phyloP scores from a whole-genome alignment of 2,329 filamentous ascomycete genomes.

The Colletotrichum higginsianum region DNA sequence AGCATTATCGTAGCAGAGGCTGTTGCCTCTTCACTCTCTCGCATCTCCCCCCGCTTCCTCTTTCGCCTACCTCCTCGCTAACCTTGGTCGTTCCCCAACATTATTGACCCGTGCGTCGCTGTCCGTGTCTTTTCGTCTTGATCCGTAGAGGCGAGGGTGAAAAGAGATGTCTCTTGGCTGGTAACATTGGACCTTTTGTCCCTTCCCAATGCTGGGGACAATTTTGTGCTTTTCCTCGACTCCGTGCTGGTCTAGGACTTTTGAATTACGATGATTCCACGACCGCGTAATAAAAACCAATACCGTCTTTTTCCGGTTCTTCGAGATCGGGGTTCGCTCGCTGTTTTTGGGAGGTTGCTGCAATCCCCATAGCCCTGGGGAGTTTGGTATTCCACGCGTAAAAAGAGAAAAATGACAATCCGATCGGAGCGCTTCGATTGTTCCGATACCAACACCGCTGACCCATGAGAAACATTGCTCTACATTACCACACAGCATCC shows the following conservation, averaged over 20 bases:
- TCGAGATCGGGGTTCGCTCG: constrained; percentile 24
- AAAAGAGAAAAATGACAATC: constrained; percentile 37
- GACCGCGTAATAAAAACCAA: constrained; percentile 25
- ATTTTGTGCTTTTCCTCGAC: constrained; percentile 36
- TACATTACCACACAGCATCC: constrained; percentile 98
- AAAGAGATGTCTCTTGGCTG: constrained; percentile 13
- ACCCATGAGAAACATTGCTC: constrained; percentile 38
- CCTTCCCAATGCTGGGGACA: constrained; percentile 20
- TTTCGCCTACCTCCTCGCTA: not conserved
- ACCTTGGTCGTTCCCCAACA: constrained; percentile 14
- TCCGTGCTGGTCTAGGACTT: constrained; percentile 39
- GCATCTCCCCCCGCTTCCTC: constrained; percentile 29
- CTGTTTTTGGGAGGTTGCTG: constrained; percentile 32
- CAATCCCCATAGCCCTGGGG: constrained; percentile 34
- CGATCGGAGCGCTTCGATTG: constrained; percentile 21
- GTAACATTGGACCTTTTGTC: constrained; percentile 12
- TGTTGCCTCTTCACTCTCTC: constrained; percentile 32
- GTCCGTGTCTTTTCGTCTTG: constrained; percentile 14
- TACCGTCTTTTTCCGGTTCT: constrained; percentile 13
- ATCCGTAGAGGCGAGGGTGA: not conserved
- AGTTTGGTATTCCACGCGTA: constrained; percentile 39
- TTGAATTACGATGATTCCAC: constrained; percentile 35
- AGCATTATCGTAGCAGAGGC: constrained; percentile 44
- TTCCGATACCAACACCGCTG: constrained; percentile 29
- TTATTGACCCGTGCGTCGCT: constrained; percentile 32